These are phyloP conservation scores for Pleomassaria siparia DNA, from an alignment of 2,329 filamentous ascomycete genomes.

Conservation along the genomic window DNA sequence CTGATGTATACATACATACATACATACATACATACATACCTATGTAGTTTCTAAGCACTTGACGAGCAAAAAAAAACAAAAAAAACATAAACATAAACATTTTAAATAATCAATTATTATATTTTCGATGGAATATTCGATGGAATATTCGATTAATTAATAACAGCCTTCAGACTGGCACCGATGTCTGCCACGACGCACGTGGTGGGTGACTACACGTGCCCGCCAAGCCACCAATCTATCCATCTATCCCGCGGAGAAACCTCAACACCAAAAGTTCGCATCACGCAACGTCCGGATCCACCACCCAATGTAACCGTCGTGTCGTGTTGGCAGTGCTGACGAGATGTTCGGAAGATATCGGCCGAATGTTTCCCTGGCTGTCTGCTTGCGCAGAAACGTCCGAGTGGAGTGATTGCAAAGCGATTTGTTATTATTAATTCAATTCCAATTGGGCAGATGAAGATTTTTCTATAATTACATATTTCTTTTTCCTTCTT, in stretches of 20 bases:
- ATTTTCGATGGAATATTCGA: background rate
- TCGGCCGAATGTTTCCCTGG: background rate
- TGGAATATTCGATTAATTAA: background rate
- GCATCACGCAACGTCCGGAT: constrained; percentile 2
- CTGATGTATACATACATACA: too few species aligned
- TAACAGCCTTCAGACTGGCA: background rate
- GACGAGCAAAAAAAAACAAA: background rate
- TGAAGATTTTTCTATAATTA: too few species aligned
- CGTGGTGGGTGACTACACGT: background rate
- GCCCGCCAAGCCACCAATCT: constrained; percentile 2
- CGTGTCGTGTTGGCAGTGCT: background rate
- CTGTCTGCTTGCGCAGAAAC: too few species aligned
- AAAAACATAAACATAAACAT: background rate
- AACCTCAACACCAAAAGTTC: constrained; percentile 3
- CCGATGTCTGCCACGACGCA: background rate
- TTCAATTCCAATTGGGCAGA: too few species aligned
- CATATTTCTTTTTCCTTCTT: too few species aligned
- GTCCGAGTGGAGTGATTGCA: too few species aligned
- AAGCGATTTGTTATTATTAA: too few species aligned
- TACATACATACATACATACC: background rate
- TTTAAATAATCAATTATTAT: background rate
- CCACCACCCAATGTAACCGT: background rate
- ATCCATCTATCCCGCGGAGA: constrained; percentile 14
- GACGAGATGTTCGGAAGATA: background rate
- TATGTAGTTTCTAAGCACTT: background rate